These are phyloP conservation scores for Exserohilum rostratum DNA, from an alignment of 2,329 filamentous ascomycete species.

Conservation along the genomic window DNA sequence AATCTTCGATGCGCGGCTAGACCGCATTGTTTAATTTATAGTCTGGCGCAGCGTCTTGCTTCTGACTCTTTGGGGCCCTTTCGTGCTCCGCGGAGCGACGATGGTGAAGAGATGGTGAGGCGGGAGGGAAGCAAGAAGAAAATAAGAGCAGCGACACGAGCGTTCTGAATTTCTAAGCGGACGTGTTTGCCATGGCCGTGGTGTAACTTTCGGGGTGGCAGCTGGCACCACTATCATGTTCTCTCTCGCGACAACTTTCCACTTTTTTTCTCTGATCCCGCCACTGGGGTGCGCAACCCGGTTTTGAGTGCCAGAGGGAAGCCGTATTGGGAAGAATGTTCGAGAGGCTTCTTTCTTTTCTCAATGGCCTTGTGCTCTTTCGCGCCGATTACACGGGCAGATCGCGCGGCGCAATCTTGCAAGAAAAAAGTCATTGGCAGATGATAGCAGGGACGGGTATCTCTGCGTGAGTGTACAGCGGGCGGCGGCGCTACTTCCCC, in stretches of 20 bases:
- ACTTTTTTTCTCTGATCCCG: not conserved
- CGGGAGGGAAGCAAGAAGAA: not conserved
- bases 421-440: not conserved
- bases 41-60: not conserved
- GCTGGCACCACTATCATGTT: not conserved
- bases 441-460: not conserved
- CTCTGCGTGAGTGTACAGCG: not conserved
- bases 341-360: not conserved
- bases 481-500: not conserved
- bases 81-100: slow-evolving; percentile 7
- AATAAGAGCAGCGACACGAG: not conserved
- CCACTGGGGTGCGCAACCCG: not conserved
- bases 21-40: slow-evolving; percentile 19
- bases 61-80: not conserved
- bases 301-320: too few species aligned
- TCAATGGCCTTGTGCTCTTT: not conserved
- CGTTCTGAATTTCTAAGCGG: not conserved
- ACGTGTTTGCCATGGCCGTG: not conserved
- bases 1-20: slow-evolving; percentile 14
- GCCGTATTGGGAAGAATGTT: not conserved
- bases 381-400: slow-evolving; percentile 3
- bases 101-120: not conserved
- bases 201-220: not conserved
- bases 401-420: not conserved
- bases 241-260: slow-evolving; percentile 1